Evolutionary conservation across 176 grass and related monocot genomes (phyloP), one percentile per base, ranked within the genome.

Genomic region (Raddia distichophylla): DNA sequence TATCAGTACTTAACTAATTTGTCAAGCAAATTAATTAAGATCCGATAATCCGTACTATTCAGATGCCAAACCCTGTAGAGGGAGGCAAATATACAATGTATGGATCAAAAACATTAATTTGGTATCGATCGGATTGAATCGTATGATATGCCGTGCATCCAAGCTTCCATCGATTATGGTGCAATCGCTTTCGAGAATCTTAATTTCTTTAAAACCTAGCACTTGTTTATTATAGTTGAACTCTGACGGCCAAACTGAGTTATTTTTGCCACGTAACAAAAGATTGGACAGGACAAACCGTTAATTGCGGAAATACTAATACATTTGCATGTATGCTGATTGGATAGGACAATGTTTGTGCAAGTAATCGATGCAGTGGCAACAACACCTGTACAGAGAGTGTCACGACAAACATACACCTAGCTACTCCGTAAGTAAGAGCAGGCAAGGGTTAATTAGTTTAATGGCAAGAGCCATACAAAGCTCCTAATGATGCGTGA

Each of bases 401-500:
- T 18, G 5, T 69, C 48, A 8, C 27, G 74, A 19, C 58, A 77
- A 57, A 43, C 59, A 60, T 57, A 20, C 67, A 19, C 51, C 72
- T 45, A 27, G 2, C 52, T 40, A 40, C 27, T 27, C 27, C 27
- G 27, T 22, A 52, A 4, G 3, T 10, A 65, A 17, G 46, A 5
- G 32, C 11, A 32, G 50, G 37, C 74, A n/a, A 76, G 11, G 4
- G 34, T n/a, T 5, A 64, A 64, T 14, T 76, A 80, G 44, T 75
- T 81, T 81, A 81, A 16, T 48, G 62, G 18, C 53, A 17, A 45
- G 20, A 12, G 50, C 71, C 85, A 75, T 59, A 65, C 60, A 88
- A 78, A 82, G 83, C 83, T 90, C 64, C 87, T 65, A 89, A 90
- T 84, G 76, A 85, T 78, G 82, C 82, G 82, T 89, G 82, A 84